Evolutionary conservation across 768 basidiomycete species (phyloP), one percentile per base, ranked within the genome.

Genomic region (Xerocomus spinulosus): DNA sequence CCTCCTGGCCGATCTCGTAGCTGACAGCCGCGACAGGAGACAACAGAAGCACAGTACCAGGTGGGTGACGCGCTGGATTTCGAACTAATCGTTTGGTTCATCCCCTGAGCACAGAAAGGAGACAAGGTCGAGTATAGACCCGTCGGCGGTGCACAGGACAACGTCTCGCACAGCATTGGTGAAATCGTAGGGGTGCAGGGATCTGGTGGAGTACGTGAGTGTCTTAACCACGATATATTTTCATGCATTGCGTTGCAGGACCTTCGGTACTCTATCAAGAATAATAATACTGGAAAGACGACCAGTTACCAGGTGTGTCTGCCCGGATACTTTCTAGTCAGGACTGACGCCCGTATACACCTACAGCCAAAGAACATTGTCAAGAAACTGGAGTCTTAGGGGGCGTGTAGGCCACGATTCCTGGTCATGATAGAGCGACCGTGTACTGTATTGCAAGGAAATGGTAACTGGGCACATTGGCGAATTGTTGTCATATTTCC

Each of bases 91-190:
- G 12, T 2, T 8, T 14, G 9, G 8, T 47, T 60, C n/a, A 60
- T 26, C 10, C 32, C 15, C 12, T 9, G n/a, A 26, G 2, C 3
- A 3, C 23, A 68, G 70, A 53, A 62, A 49, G 73, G 72, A 44
- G 71, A 76, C 51, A 68, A 58, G 48, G 70, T 76, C 53, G 72
- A 73, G 53, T 76, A 75, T 49, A 65, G 70, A 42, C 70, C 70
- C 33, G 67, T 74, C 26, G 74, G 74, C 9, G 73, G 71, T 18
- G 54, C 42, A 8, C 18, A 46, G 6, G 72, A 74, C 51, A 71
- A 70, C 17, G 70, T 76, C 41, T 54, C 70, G 3, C 69, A 72
- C 54, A 69, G 66, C 7, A 56, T 55, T 7, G 74, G 71, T 9
- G 57, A 63, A 21, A 68, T 75, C 18, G 59, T 68, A 26, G 48